phyloP scores from a whole-genome alignment of 2,329 filamentous ascomycete genomes.

The Teratosphaeriaceae sp. region DNA sequence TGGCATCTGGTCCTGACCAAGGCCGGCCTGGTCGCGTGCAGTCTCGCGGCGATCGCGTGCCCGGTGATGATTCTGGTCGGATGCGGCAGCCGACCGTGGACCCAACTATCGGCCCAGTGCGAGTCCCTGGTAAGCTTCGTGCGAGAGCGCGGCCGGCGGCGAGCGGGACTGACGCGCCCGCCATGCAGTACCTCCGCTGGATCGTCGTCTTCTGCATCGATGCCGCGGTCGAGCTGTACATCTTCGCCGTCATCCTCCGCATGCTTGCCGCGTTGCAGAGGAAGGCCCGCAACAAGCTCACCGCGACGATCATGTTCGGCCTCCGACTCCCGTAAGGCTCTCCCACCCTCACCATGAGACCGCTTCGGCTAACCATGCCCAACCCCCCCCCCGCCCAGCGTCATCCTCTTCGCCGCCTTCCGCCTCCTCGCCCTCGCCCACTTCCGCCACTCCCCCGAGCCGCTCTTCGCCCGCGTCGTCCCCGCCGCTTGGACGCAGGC shows the following conservation, averaged over 20 bases:
- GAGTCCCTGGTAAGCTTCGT: not conserved
- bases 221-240: constrained; percentile 32
- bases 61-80: constrained; percentile 36
- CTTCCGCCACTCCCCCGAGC: constrained; percentile 29
- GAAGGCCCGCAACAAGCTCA: constrained; percentile 30
- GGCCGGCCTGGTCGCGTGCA: constrained; percentile 31
- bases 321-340: constrained; percentile 34
- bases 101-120: not conserved
- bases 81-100: constrained; percentile 29
- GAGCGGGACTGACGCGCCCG: not conserved
- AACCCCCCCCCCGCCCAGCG: too few species aligned
- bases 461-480: constrained; percentile 32
- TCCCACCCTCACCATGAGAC: not conserved
- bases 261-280: constrained; percentile 36
- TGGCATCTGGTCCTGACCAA: constrained; percentile 33
- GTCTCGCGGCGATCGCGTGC: constrained; percentile 34
- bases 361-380: not conserved
- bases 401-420: constrained; percentile 34
- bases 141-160: not conserved
- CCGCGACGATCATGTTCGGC: constrained; percentile 36
- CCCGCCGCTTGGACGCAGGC: constrained; percentile 34
- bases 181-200: not conserved
- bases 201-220: constrained; percentile 34
- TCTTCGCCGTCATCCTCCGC: constrained; percentile 33
- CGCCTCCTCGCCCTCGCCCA: constrained; percentile 33